Evolutionary conservation across 805 yeast genomes (phyloP), one percentile per base, ranked within the genome.

Genomic region (Candida ovalis): DNA sequence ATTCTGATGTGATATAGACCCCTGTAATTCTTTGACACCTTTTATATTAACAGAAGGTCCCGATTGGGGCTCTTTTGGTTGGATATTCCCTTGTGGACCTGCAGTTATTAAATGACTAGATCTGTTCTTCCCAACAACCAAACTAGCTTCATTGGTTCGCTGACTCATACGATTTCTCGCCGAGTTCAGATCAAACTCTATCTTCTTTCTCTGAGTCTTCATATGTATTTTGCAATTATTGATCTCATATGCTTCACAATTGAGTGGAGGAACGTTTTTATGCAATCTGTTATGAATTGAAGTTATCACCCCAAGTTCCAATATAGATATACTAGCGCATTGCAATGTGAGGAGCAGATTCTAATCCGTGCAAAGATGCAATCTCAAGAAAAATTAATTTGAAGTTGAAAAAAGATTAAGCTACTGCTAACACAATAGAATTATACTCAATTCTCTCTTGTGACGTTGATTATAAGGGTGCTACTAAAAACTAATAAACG

Each of bases 91-190:
- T 36, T 43, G 47, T n/a, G 57, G 41, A 3, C 53, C 45, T 15
- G 57, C 48, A 3, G 47, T 40, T 30, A 58, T 53, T 27, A 49
- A 51, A 42, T 58, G 62, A 21, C 46, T 39, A 15, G 55, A 47
- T 37, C 55, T 48, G 10, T 49, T 49, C 44, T 50, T 57, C 3
- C 70, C 70, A 9, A 66, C 69, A 22, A 63, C 50, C 47, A 66
- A 49, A 30, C 66, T 66, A 1, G 68, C 62, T 54, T 66, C 70
- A 40, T 64, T 62, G 12, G 70, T 61, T 32, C 67, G 48, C 51
- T 63, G 65, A 21, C 66, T 59, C 48, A 59, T 53, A 9, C 68
- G 58, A 40, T 50, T 59, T 44, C 65, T 48, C 15, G 66, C 59
- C 39, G 54, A 51, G 39, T 47, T 53, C 49, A 64, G 56, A 42